A percentile compares a stretch with the other conserved stretches of the same genome.
Evolutionary conservation across 176 grass and related monocot genomes (phyloP).

Genomic region (Elymus sibiricus): DNA sequence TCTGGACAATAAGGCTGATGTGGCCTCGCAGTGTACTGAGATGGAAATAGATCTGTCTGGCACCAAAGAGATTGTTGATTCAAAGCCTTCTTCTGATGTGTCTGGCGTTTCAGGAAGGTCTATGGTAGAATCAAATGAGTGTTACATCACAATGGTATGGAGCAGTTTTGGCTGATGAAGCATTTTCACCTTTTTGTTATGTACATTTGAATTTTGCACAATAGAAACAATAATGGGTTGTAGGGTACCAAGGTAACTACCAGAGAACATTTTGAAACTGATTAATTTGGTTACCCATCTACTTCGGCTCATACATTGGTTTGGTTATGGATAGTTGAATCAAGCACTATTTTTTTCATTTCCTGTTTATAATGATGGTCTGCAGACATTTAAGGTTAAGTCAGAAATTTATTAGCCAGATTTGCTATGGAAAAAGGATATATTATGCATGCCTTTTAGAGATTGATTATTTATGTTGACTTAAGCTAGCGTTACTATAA

Average conservation of each 20-base stretch:
- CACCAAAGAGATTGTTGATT: slow-evolving; percentile 31
- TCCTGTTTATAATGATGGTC: slow-evolving; percentile 4
- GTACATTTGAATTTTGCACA: not conserved
- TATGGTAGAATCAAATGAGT: slow-evolving; percentile 45
- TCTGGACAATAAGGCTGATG: slow-evolving; percentile 29
- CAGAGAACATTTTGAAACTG: not conserved
- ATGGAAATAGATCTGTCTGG: slow-evolving; percentile 29
- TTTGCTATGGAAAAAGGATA: not conserved
- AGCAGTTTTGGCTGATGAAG: not conserved
- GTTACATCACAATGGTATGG: slow-evolving; percentile 81
- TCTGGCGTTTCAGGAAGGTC: slow-evolving; percentile 30
- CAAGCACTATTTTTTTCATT: slow-evolving; percentile 8
- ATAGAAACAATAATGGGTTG: slow-evolving; percentile 1
- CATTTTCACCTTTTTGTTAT: slow-evolving; percentile 26
- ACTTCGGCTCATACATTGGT: not conserved
- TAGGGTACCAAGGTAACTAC: not conserved
- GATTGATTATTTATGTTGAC: not conserved
- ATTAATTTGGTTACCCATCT: not conserved
- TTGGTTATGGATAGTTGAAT: slow-evolving; percentile 11
- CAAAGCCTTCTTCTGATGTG: slow-evolving; percentile 16
- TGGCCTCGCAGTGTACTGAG: slow-evolving; percentile 24
- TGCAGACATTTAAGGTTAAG: not conserved
- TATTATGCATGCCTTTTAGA: not conserved
- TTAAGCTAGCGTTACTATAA: not conserved
- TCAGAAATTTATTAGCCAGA: slow-evolving; percentile 4